phyloP scores from a whole-genome alignment of 176 grass and related monocot species.

The Rhynchospora pubera region DNA sequence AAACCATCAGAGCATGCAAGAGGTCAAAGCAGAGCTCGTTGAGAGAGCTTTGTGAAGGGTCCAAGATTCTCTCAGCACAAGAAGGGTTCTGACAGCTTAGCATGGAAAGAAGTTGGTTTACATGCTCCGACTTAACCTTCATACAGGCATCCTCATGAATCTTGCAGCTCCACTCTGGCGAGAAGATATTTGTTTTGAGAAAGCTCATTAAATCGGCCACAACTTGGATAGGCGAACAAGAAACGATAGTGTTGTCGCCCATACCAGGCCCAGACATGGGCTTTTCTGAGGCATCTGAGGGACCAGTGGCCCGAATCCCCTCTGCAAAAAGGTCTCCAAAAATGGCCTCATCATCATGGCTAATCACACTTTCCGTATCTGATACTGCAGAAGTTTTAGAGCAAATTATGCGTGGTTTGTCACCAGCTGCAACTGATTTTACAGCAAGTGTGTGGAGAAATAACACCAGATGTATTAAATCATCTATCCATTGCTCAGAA shows the following conservation, averaged over 20 bases:
- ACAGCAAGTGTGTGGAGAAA: slow-evolving; percentile 76
- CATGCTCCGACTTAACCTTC: slow-evolving; percentile 50
- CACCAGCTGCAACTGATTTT: slow-evolving; percentile 44
- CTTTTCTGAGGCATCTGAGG: slow-evolving; percentile 58
- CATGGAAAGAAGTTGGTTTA: slow-evolving; percentile 73
- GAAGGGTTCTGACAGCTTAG: slow-evolving; percentile 43
- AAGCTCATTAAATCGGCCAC: slow-evolving; percentile 74
- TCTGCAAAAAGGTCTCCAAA: slow-evolving; percentile 95
- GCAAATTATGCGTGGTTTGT: slow-evolving; percentile 50
- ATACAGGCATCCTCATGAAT: slow-evolving; percentile 60
- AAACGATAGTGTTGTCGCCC: slow-evolving; percentile 28
- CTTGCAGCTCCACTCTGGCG: slow-evolving; percentile 51
- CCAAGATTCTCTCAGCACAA: slow-evolving; percentile 45
- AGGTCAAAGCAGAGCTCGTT: slow-evolving; percentile 66
- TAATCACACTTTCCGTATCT: slow-evolving; percentile 60
- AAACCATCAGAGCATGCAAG: slow-evolving; percentile 52
- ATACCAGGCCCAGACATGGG: slow-evolving; percentile 43
- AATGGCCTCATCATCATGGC: slow-evolving; percentile 90
- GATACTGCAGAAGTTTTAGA: slow-evolving; percentile 49
- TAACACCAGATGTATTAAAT: slow-evolving; percentile 65
- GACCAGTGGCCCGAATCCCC: slow-evolving; percentile 42
- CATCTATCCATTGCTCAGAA: slow-evolving; percentile 73
- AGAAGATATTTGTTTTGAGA: slow-evolving; percentile 63
- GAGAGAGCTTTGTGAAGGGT: slow-evolving; percentile 23
- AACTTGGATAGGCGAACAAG: slow-evolving; percentile 53